Conservation (phyloP, 352 stramenopile species). For the Saprolegnia parasitica region DNA sequence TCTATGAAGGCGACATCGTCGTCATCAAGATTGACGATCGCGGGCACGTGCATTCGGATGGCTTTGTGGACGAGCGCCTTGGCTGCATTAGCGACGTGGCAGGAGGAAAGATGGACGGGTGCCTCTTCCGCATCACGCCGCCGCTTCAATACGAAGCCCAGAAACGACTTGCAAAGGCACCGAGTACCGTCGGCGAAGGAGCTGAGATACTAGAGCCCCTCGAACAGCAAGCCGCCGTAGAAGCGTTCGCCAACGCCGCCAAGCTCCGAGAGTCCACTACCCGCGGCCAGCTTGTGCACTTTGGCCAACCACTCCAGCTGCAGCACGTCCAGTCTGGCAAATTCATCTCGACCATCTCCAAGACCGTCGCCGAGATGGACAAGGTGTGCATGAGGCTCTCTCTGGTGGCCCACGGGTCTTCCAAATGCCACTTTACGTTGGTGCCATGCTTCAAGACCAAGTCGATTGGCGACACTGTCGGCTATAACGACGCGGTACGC, state of each 20-base stretch:
- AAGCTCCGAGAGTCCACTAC: background rate
- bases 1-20: constrained; percentile 28
- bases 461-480: constrained; percentile 3
- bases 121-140: constrained; percentile 16
- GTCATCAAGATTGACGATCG: constrained; percentile 12
- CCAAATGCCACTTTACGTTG: constrained; percentile 25
- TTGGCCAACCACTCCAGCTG: constrained; percentile 20
- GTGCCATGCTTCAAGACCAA: constrained; percentile 6
- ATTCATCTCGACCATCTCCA: constrained; percentile 18
- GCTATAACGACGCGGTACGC: constrained; percentile 1
- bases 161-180: constrained; percentile 4
- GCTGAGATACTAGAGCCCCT: background rate
- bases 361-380: constrained; percentile 19
- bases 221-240: constrained; percentile 7
- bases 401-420: background rate
- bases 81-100: background rate
- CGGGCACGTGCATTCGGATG: constrained; percentile 15
- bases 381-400: constrained; percentile 24
- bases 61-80: constrained; percentile 24
- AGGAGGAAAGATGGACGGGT: background rate
- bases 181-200: background rate
- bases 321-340: constrained; percentile 27
- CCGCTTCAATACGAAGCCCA: constrained; percentile 19
- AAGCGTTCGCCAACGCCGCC: constrained; percentile 2
- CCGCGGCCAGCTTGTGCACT: background rate